Conservation (phyloP, 2,329 filamentous ascomycete genomes). For the Verticillium tricorpus region DNA sequence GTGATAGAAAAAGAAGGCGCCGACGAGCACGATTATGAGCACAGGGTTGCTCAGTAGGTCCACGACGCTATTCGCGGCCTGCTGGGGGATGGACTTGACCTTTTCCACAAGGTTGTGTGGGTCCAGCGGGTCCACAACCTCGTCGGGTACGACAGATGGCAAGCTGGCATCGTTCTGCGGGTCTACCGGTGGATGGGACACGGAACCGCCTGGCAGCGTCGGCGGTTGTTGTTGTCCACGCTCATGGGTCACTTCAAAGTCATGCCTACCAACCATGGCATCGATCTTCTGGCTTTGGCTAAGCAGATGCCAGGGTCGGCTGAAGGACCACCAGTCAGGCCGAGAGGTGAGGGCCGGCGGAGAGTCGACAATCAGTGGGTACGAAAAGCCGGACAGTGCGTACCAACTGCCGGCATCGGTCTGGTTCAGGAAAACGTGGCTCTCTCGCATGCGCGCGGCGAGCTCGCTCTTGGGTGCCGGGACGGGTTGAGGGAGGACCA, state of each 20-base stretch:
- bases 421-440: constrained; percentile 78
- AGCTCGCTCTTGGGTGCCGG: constrained; percentile 53
- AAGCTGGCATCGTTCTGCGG: constrained; percentile 27
- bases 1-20: constrained; percentile 37
- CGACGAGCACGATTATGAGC: constrained; percentile 40
- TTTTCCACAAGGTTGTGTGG: constrained; percentile 42
- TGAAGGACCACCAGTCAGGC: constrained; percentile 43
- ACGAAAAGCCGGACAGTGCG: constrained; percentile 80
- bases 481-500: constrained; percentile 80
- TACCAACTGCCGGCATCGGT: constrained; percentile 90
- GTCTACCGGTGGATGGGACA: constrained; percentile 22
- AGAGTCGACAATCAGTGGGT: constrained; percentile 77
- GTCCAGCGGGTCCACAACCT: constrained; percentile 18
- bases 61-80: constrained; percentile 43
- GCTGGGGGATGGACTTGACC: constrained; percentile 45
- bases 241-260: constrained; percentile 39
- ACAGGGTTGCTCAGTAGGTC: constrained; percentile 55
- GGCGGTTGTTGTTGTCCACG: constrained; percentile 28
- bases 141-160: constrained; percentile 18
- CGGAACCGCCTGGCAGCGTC: constrained; percentile 29
- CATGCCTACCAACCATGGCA: constrained; percentile 68
- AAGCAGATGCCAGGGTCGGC: constrained; percentile 32
- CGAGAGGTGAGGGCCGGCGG: constrained; percentile 40
- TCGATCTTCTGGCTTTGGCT: constrained; percentile 47
- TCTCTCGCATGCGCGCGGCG: constrained; percentile 47